These are phyloP conservation scores for Polychaeton citri DNA, from an alignment of 2,329 filamentous ascomycete genomes.

Conservation along the genomic window DNA sequence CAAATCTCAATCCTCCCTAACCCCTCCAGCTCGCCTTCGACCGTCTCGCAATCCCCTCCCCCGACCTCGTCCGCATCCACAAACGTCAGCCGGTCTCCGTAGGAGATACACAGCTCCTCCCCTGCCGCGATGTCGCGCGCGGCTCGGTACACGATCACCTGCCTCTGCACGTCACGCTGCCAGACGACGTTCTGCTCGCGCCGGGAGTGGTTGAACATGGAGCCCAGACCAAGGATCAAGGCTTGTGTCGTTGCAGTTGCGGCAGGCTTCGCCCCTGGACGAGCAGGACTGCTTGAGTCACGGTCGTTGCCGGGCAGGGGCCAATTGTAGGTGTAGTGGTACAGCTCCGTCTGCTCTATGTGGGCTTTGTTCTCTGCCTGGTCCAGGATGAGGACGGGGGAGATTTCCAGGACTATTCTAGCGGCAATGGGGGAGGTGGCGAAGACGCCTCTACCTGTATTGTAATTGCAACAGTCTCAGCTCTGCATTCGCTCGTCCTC, in stretches of 20 bases:
- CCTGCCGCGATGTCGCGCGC: conserved; percentile 36
- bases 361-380: conserved; percentile 34
- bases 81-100: conserved; percentile 35
- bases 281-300: background rate
- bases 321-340: conserved; percentile 46
- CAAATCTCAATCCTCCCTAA: conserved; percentile 31
- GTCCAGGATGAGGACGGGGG: conserved; percentile 38
- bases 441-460: conserved; percentile 41
- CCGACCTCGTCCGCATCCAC: conserved; percentile 26
- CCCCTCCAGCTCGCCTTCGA: conserved; percentile 11
- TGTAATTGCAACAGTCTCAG: background rate
- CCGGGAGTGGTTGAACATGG: conserved; percentile 45
- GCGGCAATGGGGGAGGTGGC: conserved; percentile 32
- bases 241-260: conserved; percentile 33
- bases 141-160: conserved; percentile 36
- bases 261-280: conserved; percentile 4
- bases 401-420: conserved; percentile 38
- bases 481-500: background rate
- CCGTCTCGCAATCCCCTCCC: conserved; percentile 21
- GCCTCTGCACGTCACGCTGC: conserved; percentile 33
- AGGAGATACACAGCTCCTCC: conserved; percentile 43
- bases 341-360: conserved; percentile 37
- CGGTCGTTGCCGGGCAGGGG: conserved; percentile 11
- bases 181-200: conserved; percentile 42
- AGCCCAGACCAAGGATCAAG: conserved; percentile 41